Base-by-base conservation (phyloP, 352 stramenopile genomes). In the Phytophthora uliginosa region DNA sequence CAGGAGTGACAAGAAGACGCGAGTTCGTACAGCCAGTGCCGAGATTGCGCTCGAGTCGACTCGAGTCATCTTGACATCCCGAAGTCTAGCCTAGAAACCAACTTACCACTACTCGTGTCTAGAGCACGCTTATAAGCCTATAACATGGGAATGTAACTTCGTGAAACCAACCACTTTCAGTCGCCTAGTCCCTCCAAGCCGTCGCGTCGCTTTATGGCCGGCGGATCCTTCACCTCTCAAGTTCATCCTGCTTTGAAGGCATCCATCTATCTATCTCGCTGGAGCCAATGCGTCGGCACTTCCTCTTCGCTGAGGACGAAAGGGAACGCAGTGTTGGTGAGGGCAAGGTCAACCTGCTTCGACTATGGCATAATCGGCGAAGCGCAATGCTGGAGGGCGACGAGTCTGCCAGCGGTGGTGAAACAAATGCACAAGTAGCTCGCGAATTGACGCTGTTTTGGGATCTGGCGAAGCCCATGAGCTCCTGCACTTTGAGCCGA, bases 21-120 rank as follows among this genome's bases (percentile, higher is more conserved):
- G 73, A 59, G 55, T 28, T n/a, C 71, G 77, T 22, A 79, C 73
- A 1, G 55, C 59, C 4, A 77, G 84, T 64, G 75, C 72, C 45
- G 86, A 90, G 71, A 92, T 94, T 66, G 82, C 75, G 33, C 82
- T 94, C 42, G 83, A 90, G 7, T 73, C 68, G 26, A 93, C 86
- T 13, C 83, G 86, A 17, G 72, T 94, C 20, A 63, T 74, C 57
- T 82, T 93, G 28, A 77, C 56, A 59, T 72, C 69, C 12, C 59
- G 73, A 71, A 66, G 28, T 72, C 33, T 51, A 60, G 64, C 73
- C 20, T 62, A 77, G 36, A 63, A 66, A 17, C 7, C 40, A 33
- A 45, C 17, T 4, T 50, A n/a, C 13, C 12, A 50, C 15, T 33
- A 71, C 24, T 59, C 57, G 38, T 60, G 40, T 45, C 59, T 42